phyloP scores from a whole-genome alignment of 352 stramenopile species.

The Globisporangium polare region DNA sequence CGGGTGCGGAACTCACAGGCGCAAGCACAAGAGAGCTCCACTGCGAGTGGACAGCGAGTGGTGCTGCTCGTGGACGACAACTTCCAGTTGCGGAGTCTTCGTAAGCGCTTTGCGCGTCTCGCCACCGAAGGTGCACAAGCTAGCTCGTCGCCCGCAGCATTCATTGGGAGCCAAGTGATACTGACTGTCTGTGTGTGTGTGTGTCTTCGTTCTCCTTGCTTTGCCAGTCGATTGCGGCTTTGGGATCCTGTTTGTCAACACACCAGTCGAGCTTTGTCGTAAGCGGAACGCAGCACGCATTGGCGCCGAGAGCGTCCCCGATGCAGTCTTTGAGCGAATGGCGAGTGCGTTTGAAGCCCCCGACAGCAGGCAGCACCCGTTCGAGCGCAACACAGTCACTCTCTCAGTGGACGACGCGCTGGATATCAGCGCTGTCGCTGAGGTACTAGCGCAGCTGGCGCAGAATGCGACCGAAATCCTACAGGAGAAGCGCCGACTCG shows the following conservation, averaged over 20 bases:
- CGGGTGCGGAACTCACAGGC: constrained; percentile 19
- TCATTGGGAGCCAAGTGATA: no score
- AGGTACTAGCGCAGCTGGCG: not conserved
- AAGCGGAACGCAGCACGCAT: constrained; percentile 36
- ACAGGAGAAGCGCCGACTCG: not conserved
- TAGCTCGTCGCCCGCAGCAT: not conserved
- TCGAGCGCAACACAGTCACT: constrained; percentile 30
- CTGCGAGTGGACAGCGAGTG: constrained; percentile 9
- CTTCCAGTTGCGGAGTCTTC: constrained; percentile 61
- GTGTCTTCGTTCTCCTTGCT: constrained; percentile 4
- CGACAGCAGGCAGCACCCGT: constrained; percentile 17
- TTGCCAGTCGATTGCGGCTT: constrained; percentile 35
- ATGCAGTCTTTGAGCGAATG: constrained; percentile 48
- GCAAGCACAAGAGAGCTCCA: constrained; percentile 5
- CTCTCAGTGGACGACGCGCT: not conserved
- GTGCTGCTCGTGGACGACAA: constrained; percentile 72
- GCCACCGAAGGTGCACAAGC: constrained; percentile 33
- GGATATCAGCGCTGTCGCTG: not conserved
- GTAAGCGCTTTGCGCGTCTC: constrained; percentile 65
- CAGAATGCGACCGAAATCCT: not conserved
- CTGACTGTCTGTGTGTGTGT: not conserved
- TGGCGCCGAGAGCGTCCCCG: constrained; percentile 27
- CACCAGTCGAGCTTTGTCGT: constrained; percentile 24
- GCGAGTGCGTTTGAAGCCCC: constrained; percentile 39
- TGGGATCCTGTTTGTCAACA: constrained; percentile 36